Base-by-base conservation (phyloP, 148 eudicot species). In the Rhododendron henanense region DNA sequence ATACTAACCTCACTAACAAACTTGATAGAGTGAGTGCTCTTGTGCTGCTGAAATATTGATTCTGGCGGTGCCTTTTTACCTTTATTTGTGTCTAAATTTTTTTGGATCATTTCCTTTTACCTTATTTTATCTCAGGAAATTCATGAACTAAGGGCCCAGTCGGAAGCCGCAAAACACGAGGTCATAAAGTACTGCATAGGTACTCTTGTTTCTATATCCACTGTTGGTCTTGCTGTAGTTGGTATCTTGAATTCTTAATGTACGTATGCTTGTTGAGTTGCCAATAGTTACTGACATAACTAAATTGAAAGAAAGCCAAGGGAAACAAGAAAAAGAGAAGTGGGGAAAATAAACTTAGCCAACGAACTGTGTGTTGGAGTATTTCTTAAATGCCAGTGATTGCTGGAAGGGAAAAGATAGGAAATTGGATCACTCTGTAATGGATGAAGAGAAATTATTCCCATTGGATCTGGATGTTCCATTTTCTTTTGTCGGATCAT, bases 181-280 rank as follows among this genome's bases (percentile, higher is more conserved):
- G 92, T 94, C 45, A 90, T 94, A 45, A 94, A 94, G 76, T 94
- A 94, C 73, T 92, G 96, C 90, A 89, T 94, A 6, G 96, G 96
- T 86, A 91, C 96, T 21, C 90, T 94, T 15, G 92, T 91, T 10
- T 93, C 96, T 7, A 89, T 91, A 59, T 88, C 94, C 61, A 92
- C 96, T 53, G 90, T 94, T 69, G 94, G 96, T 48, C 86, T 92
- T 19, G 94, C 96, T 39, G 90, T 90, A 9, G 33, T 94, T 57
- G 94, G 96, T 16, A 86, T 92, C 48, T 45, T 93, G 73, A 78
- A 57, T 57, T 57, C 63, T 57, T 57, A 6, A 57, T 90, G 92
- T 92, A 57, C 89, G 92, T 92, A 57, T 47, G 79, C 53, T 59
- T 35, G 8, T 47, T 44, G 67, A 19, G 67, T 41, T 41, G 8